Evolutionary conservation across 2,329 filamentous ascomycete genomes (phyloP).

Genomic region (Fusarium chaquense): DNA sequence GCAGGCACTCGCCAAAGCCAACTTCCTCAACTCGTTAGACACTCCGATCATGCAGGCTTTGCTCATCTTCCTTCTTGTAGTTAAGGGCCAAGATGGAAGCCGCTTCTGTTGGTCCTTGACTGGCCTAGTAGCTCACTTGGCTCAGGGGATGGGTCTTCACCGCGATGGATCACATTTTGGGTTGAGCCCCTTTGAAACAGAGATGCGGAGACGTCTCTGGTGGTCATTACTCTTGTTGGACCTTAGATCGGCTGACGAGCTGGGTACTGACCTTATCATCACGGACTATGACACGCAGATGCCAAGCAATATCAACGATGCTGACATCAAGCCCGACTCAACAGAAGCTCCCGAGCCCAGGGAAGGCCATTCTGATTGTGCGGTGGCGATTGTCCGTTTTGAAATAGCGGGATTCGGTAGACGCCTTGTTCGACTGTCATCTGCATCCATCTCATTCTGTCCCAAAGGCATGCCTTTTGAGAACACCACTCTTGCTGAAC

Average conservation of each 20-base stretch:
- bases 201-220: slow-evolving; percentile 71
- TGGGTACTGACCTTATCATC: slow-evolving; percentile 62
- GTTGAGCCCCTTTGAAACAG: slow-evolving; percentile 68
- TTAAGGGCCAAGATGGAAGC: slow-evolving; percentile 61
- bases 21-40: slow-evolving; percentile 69
- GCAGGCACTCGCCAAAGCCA: slow-evolving; percentile 67
- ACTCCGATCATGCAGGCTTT: slow-evolving; percentile 69
- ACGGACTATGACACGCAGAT: slow-evolving; percentile 60
- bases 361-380: slow-evolving; percentile 65
- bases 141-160: slow-evolving; percentile 71
- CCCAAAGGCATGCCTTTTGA: slow-evolving; percentile 44
- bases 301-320: slow-evolving; percentile 65
- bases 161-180: slow-evolving; percentile 64
- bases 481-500: slow-evolving; percentile 50
- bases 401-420: slow-evolving; percentile 62
- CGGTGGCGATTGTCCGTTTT: slow-evolving; percentile 61
- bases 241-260: slow-evolving; percentile 65
- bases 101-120: slow-evolving; percentile 71
- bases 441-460: slow-evolving; percentile 51
- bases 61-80: slow-evolving; percentile 65
- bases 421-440: slow-evolving; percentile 51
- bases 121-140: slow-evolving; percentile 68
- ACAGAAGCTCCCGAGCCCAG: slow-evolving; percentile 61
- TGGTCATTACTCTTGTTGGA: slow-evolving; percentile 71
- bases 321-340: slow-evolving; percentile 60